Evolutionary conservation across 768 basidiomycete species (phyloP).

Genomic region (Tulasnella calospora): DNA sequence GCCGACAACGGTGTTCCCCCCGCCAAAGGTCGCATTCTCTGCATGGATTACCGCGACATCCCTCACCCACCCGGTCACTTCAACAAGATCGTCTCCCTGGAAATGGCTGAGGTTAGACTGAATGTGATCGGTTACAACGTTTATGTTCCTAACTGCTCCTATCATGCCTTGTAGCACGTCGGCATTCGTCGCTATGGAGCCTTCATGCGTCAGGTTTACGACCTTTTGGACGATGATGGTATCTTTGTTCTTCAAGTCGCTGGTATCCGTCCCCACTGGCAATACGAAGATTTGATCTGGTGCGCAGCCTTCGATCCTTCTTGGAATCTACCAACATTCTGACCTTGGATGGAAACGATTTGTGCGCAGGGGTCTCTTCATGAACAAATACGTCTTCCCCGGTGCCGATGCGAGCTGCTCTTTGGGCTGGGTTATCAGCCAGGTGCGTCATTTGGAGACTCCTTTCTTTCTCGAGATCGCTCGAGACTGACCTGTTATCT

Average conservation of each 20-base stretch:
- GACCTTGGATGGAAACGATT: not conserved
- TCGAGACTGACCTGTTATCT: not conserved
- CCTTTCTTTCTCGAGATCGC: not conserved
- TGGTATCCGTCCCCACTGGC: conserved; percentile 92
- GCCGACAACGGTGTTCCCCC: conserved; percentile 66
- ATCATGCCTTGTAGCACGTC: conserved; percentile 80
- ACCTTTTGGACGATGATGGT: conserved; percentile 90
- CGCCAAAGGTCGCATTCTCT: conserved; percentile 80
- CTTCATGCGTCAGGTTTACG: conserved; percentile 88
- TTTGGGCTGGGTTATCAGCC: conserved; percentile 86
- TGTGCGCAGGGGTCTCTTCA: conserved; percentile 74
- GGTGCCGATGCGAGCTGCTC: conserved; percentile 96
- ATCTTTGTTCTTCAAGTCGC: conserved; percentile 96
- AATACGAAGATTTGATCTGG: conserved; percentile 97
- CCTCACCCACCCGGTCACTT: conserved; percentile 58
- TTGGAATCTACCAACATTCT: not conserved
- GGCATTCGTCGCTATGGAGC: conserved; percentile 86
- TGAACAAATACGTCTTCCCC: conserved; percentile 99
- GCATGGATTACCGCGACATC: conserved; percentile 90
- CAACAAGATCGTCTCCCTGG: conserved; percentile 90
- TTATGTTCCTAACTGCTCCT: not conserved
- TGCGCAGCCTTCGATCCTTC: conserved; percentile 34
- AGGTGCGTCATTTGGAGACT: conserved; percentile 42
- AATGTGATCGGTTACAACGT: no score
- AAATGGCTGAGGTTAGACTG: conserved; percentile 86